These are phyloP conservation scores for Xylaria sp. DNA, from an alignment of 2,329 filamentous ascomycete genomes.

Conservation along the genomic window DNA sequence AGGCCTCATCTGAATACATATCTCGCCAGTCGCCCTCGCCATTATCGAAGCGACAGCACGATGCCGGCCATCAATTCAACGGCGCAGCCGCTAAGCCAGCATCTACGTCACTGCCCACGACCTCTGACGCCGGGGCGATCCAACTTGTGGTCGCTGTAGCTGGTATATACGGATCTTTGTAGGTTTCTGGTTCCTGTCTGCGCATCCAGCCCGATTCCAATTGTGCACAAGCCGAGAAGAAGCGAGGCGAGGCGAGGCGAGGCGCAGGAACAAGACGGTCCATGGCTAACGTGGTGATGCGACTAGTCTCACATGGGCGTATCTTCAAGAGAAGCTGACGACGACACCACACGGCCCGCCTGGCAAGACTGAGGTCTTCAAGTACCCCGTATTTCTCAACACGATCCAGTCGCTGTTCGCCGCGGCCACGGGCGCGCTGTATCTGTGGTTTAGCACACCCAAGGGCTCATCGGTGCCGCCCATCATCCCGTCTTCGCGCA, in stretches of 20 bases:
- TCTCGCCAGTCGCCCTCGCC: slow-evolving; percentile 45
- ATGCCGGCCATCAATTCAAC: slow-evolving; percentile 43
- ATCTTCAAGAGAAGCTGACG: slow-evolving; percentile 96
- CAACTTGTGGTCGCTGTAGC: slow-evolving; percentile 89
- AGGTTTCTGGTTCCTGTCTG: slow-evolving; percentile 41
- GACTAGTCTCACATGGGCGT: slow-evolving; percentile 87
- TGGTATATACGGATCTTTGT: slow-evolving; percentile 98
- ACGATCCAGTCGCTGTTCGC: slow-evolving; percentile 94
- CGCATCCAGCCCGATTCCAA: background rate
- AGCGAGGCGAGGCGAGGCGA: background rate
- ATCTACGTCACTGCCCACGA: slow-evolving; percentile 40
- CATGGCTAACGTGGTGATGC: slow-evolving; percentile 14
- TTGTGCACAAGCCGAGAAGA: background rate
- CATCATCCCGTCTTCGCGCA: slow-evolving; percentile 80
- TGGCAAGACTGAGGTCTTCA: slow-evolving; percentile 79
- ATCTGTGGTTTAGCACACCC: slow-evolving; percentile 76
- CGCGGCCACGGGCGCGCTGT: slow-evolving; percentile 81
- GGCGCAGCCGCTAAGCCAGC: slow-evolving; percentile 39
- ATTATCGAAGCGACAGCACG: slow-evolving; percentile 50
- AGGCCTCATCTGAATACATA: slow-evolving; percentile 74
- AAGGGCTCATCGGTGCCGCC: slow-evolving; percentile 62
- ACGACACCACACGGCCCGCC: slow-evolving; percentile 84
- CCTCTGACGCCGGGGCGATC: slow-evolving; percentile 70
- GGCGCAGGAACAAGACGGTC: background rate
- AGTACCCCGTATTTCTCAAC: slow-evolving; percentile 94